Base-by-base conservation (phyloP, 2,329 filamentous ascomycete genomes). In the Fusarium pseudoanthophilum region DNA sequence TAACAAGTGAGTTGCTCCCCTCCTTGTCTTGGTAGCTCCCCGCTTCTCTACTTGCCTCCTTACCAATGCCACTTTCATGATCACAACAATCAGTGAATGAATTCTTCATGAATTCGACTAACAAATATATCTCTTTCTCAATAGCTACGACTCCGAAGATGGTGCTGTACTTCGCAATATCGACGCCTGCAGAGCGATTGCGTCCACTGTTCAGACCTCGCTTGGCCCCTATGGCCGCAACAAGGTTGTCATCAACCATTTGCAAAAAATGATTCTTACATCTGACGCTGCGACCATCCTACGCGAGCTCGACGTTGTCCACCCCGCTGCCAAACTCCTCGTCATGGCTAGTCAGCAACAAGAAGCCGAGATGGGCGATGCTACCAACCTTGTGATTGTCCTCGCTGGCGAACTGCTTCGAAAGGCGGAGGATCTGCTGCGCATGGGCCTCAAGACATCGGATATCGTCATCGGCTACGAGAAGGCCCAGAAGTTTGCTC, bases 271-370 rank as follows among this genome's bases (percentile, higher is more conserved):
- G 96, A 97, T 98, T 79, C 88, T 99, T 75, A 99, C 97, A 78
- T 98, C 95, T 69, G 96, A 99, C 82, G 96, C 96, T 75, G 96
- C 96, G 75, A 98, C 96, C 48, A 99, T 99, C 82, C 89, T 99
- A 78, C 92, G 95, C 80, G 97, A 99, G 86, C 91, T 99, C 83
- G 96, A 99, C 80, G 96, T 99, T 72, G 95, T 99, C 64, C 96
- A 99, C 86, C 96, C 97, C 72, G 96, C 96, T 65, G 97, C 96
- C 58, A 99, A 99, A 87, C 88, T 99, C 74, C 87, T 99, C 60
- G 96, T 99, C 78, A 99, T 99, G 97, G 95, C 96, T 70, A 95
- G 93, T 83, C 96, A 99, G 85, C 96, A 99, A 86, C 97, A 99
- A 85, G 97, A 99, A 84, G 91, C 95, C 46, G 96, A 99, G 90